Percentiles rank a stretch among this genome's conserved stretches.
phyloP scores from a whole-genome alignment of 345 rosid genomes.

The Melaleuca alternifolia region DNA sequence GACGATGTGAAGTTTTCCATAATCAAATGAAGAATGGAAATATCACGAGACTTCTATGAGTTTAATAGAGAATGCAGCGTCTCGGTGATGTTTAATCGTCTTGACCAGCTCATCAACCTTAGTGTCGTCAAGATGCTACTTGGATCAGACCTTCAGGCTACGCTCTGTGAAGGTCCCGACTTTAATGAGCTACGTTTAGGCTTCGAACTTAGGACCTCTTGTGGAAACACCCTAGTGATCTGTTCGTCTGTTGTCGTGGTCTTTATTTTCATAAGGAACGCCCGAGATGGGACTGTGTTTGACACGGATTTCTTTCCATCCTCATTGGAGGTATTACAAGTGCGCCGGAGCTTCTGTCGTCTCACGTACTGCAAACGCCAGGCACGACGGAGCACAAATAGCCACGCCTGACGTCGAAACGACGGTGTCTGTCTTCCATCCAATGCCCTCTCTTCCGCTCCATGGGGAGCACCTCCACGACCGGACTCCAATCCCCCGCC shows the following conservation, averaged over 20 bases:
- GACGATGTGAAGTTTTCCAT: too few species aligned
- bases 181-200: background rate
- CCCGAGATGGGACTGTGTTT: background rate
- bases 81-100: too few species aligned
- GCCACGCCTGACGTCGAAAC: background rate
- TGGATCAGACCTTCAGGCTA: background rate
- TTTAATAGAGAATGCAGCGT: too few species aligned
- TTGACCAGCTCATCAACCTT: too few species aligned
- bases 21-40: too few species aligned
- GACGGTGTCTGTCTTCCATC: background rate
- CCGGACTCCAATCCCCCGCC: background rate
- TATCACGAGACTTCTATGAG: too few species aligned
- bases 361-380: too few species aligned
- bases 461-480: background rate
- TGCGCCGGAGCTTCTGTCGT: background rate
- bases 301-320: background rate
- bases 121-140: background rate
- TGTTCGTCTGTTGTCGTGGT: background rate
- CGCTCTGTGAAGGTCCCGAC: background rate
- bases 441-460: background rate
- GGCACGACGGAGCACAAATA: background rate
- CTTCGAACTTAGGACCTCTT: background rate
- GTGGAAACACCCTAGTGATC: background rate
- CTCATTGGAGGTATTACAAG: background rate
- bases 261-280: background rate